These are phyloP conservation scores for Colletotrichum navitas DNA, from an alignment of 2,329 filamentous ascomycete genomes.

Conservation along the genomic window DNA sequence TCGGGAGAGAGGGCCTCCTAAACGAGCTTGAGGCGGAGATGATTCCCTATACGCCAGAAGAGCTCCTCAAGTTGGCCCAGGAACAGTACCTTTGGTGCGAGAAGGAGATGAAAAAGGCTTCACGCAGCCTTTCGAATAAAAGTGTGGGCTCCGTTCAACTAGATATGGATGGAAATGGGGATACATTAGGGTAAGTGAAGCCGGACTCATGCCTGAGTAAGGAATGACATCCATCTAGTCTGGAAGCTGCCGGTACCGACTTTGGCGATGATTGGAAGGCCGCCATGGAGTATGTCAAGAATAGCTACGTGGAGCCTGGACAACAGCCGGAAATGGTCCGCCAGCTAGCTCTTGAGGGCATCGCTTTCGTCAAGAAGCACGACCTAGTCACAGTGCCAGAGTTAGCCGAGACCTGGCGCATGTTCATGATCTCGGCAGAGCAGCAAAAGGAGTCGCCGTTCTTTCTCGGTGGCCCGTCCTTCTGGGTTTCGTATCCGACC, in stretches of 20 bases:
- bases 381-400: conserved; percentile 68
- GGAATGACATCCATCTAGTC: conserved; percentile 2
- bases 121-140: conserved; percentile 57
- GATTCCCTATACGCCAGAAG: conserved; percentile 69
- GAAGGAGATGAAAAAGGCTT: conserved; percentile 64
- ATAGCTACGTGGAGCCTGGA: conserved; percentile 65
- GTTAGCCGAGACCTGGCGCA: conserved; percentile 66
- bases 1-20: conserved; percentile 64
- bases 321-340: conserved; percentile 66
- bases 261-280: conserved; percentile 63
- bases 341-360: conserved; percentile 63
- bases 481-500: conserved; percentile 69
- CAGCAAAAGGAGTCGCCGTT: conserved; percentile 69
- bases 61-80: conserved; percentile 64
- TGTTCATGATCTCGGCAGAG: conserved; percentile 68
- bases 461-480: conserved; percentile 67
- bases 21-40: conserved; percentile 67
- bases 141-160: background rate
- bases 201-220: background rate
- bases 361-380: conserved; percentile 64
- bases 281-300: conserved; percentile 69
- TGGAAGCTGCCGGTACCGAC: background rate
- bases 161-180: background rate
- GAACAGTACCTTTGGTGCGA: conserved; percentile 69
- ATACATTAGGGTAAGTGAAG: conserved; percentile 18